Base-by-base conservation (phyloP, 768 basidiomycete species). In the Pleurotus giganteus region DNA sequence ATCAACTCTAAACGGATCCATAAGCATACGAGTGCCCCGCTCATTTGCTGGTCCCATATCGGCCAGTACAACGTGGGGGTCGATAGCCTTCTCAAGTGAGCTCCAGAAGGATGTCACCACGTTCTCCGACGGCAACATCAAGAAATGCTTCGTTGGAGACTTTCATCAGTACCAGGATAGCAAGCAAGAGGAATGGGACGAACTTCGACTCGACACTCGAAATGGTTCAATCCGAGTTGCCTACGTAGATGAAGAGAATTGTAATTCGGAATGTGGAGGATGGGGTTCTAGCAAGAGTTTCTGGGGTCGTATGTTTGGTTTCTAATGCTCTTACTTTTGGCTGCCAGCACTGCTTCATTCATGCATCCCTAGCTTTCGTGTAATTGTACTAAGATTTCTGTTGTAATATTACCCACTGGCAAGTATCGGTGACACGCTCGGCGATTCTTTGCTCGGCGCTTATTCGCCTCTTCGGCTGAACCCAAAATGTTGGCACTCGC, bases 91-190 rank as follows among this genome's bases (percentile, higher is more conserved):
- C 58, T 74, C 74, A 2, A 67, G 70, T 41, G 63, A 58, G 5
- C 57, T 77, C 32, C 57, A 59, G 23, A 52, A 58, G 41, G 54
- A 61, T 19, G 59, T 71, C 36, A 72, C 67, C 7, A 68, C 64
- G 0, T 69, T 74, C 53, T 65, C 64, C 15, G 72, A 72, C 44
- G 64, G 61, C 4, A 63, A 71, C 21, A 69, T 65, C 13, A 64
- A 64, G 21, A 66, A 68, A 17, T 71, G 70, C 56, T 76, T 77
- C 59, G 60, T 77, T 21, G 76, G 76, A 9, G 73, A 75, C 31
- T 69, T 73, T 31, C 60, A 69, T 3, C 61, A 60, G 28, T 68
- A 60, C 59, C 50, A 63, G 27, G 64, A 64, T 31, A 51, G 57
- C 2, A 57, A 60, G 1, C 60, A 65, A n/a, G 64, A 65, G 8